phyloP scores from a whole-genome alignment of 495 filamentous ascomycete genomes.

The Talaromyces thailandensis region DNA sequence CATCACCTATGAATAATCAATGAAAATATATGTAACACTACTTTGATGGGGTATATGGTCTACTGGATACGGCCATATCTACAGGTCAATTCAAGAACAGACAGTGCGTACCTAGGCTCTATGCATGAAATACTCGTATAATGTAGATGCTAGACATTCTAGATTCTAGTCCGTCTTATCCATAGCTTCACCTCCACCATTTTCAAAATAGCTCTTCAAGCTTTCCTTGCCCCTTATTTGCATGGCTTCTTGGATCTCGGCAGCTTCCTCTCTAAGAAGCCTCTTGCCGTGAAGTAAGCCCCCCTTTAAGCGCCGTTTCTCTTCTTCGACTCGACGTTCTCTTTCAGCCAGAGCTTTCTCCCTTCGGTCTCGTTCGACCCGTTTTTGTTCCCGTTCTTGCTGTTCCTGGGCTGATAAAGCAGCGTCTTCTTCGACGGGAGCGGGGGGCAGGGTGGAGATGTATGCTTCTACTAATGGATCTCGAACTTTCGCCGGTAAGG shows the following conservation, averaged over 20 bases:
- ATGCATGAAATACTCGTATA: not conserved
- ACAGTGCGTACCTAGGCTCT: not conserved
- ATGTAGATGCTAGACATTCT: not conserved
- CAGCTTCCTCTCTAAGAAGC: conserved; percentile 63
- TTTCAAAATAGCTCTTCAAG: conserved; percentile 52
- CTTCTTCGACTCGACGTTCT: conserved; percentile 62
- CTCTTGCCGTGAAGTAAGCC: conserved; percentile 58
- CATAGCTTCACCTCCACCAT: conserved; percentile 4
- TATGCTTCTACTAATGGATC: conserved; percentile 69
- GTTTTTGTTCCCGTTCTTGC: conserved; percentile 51
- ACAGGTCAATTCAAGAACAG: not conserved
- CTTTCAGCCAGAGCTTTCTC: conserved; percentile 70
- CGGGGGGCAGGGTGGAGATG: conserved; percentile 60
- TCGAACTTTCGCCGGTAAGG: conserved; percentile 58
- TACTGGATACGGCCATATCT: not conserved
- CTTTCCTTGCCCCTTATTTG: conserved; percentile 61
- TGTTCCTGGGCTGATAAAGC: conserved; percentile 46
- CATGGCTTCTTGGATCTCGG: conserved; percentile 73
- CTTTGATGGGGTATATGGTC: not conserved
- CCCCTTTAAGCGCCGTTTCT: conserved; percentile 59
- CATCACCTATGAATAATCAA: not conserved
- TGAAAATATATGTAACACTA: not conserved
- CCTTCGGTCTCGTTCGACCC: conserved; percentile 54
- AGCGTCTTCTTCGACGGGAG: conserved; percentile 43
- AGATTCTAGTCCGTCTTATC: not conserved